These are phyloP conservation scores for Diaporthe aspalathi DNA, from an alignment of 2,329 filamentous ascomycete genomes.

Conservation along the genomic window DNA sequence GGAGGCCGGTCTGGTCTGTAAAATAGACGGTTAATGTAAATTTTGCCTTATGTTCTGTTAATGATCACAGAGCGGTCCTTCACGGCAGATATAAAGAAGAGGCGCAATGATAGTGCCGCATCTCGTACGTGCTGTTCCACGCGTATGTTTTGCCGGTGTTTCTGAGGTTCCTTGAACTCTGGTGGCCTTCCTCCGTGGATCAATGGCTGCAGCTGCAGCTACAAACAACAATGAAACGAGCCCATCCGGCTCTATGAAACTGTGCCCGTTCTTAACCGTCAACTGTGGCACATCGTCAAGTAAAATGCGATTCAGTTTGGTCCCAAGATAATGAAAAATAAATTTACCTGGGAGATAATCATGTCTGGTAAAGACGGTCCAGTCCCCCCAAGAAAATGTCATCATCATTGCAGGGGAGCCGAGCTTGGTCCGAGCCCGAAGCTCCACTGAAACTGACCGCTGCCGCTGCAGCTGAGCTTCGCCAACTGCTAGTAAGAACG, in stretches of 20 bases:
- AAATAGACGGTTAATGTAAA: slow-evolving; percentile 29
- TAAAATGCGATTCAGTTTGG: neutral
- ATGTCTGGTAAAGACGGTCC: neutral
- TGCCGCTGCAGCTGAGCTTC: slow-evolving; percentile 15
- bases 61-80: neutral
- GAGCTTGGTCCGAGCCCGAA: slow-evolving; percentile 28
- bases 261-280: neutral
- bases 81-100: neutral
- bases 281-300: neutral
- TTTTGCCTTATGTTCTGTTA: neutral
- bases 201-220: neutral
- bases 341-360: neutral
- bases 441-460: slow-evolving; percentile 25
- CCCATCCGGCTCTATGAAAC: neutral
- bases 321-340: neutral
- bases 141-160: neutral
- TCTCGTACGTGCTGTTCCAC: no score
- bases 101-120: neutral
- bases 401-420: slow-evolving; percentile 33
- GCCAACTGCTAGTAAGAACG: slow-evolving; percentile 1
- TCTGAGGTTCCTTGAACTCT: neutral
- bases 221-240: neutral
- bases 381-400: neutral
- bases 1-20: slow-evolving; percentile 32
- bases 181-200: neutral